Base-by-base conservation (phyloP, 345 rosid species). In the Acer saccharum region DNA sequence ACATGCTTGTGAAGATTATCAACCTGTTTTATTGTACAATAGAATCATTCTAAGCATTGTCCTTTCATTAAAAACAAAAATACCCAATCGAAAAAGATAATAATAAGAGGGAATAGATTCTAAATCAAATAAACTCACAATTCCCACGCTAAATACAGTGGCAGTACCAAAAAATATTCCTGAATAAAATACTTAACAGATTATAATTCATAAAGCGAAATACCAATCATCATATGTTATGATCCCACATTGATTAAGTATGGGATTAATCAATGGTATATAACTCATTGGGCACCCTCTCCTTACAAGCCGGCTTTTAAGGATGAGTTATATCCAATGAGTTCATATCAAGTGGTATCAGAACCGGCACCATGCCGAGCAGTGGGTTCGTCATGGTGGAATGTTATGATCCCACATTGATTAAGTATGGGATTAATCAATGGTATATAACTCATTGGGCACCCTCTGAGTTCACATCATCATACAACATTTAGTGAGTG, bases 1-100 rank as follows among this genome's bases (percentile, higher is more conserved):
- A 90, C 96, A 82, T 93, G 96, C 43, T 93, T 86, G 68, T 72
- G 93, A 72, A 93, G 83, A 81, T 89, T 85, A 65, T 84, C 90
- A 72, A 89, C 98, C 96, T 91, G 82, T 67, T 43, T 67, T 43
- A 79, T 18, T 48, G n/a, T n/a, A 61, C 74, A 67, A 65, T 12
- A 74, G 1, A 72, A 77, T 52, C 11, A 72, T 44, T 7, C 23
- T 54, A 43, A 71, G 25, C 69, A 62, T 21, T 58, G 35, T 17
- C 10, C 18, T 48, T 35, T 9, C 11, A n/a, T n/a, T 32, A 57
- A 4, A 41, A 18, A 52, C 2, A 20, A 16, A 16, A 32, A 65
- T 25, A 7, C 8, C 46, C 57, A 0, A 71, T 20, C 4, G 16
- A 23, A 20, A 41, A 39, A 72, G 7, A 58, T 1, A 55, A 27